phyloP scores from a whole-genome alignment of 192 early-diverging fungal genomes.

The Dissophora ornata region DNA sequence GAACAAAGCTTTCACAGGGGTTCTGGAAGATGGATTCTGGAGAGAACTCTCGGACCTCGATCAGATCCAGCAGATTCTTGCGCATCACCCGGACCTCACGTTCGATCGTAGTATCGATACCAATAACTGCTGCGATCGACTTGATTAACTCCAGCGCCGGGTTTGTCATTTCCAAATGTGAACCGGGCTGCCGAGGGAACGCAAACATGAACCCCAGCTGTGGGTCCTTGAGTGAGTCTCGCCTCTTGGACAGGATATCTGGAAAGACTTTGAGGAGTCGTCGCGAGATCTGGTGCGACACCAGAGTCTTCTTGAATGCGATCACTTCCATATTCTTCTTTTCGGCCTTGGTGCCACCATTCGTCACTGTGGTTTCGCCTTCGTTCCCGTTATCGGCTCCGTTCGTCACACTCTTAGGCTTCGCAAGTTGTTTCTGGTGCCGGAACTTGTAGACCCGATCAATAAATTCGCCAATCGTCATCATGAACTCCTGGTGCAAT shows the following conservation, averaged over 20 bases:
- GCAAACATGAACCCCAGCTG: conserved; percentile 55
- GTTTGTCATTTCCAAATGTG: conserved; percentile 71
- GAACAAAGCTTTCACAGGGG: conserved; percentile 82
- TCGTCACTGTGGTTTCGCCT: not conserved
- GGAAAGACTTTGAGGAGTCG: conserved; percentile 73
- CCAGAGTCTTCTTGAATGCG: conserved; percentile 59
- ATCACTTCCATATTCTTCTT: conserved; percentile 48
- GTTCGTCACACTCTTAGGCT: not conserved
- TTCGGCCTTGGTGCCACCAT: conserved; percentile 19
- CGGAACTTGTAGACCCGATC: conserved; percentile 68
- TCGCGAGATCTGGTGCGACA: conserved; percentile 71
- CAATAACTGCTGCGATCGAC: conserved; percentile 77
- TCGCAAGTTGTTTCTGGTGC: conserved; percentile 40
- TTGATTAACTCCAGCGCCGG: conserved; percentile 90
- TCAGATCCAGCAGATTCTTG: conserved; percentile 77
- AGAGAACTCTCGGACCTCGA: conserved; percentile 87
- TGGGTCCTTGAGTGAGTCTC: conserved; percentile 55
- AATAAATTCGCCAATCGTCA: conserved; percentile 78
- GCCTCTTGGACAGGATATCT: conserved; percentile 60
- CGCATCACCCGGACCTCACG: conserved; percentile 85
- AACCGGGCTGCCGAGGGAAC: conserved; percentile 82
- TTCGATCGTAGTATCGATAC: conserved; percentile 78
- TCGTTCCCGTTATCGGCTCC: conserved; percentile 7
- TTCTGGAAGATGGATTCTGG: conserved; percentile 81
- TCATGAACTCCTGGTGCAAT: conserved; percentile 77